phyloP scores from a whole-genome alignment of 1,139 yeast species.

The Geotrichum aggregatum region DNA sequence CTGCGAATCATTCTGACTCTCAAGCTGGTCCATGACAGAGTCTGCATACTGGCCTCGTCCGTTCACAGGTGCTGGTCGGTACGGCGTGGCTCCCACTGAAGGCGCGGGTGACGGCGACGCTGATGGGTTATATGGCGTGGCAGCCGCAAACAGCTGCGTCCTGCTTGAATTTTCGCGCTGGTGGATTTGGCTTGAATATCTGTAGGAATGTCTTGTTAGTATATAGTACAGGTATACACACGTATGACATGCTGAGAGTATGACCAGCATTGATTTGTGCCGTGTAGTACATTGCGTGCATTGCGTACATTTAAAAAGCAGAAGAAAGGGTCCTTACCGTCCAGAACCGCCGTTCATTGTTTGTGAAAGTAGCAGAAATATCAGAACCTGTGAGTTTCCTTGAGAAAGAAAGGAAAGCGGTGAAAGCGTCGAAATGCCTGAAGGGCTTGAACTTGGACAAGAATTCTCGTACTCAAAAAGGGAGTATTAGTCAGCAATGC shows the following conservation, averaged over 20 bases:
- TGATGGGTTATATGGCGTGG: constrained; percentile 32
- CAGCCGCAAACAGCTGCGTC: constrained; percentile 39
- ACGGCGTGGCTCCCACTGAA: constrained; percentile 42
- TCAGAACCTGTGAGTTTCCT: too few relatives aligned
- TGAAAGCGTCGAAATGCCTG: too few relatives aligned
- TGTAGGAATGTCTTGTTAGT: constrained; percentile 11
- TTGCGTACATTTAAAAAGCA: too few relatives aligned
- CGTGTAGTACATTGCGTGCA: too few relatives aligned
- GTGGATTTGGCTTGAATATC: constrained; percentile 33
- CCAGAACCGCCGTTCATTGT: constrained; percentile 8
- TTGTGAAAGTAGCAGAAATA: too few relatives aligned
- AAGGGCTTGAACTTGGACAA: too few relatives aligned
- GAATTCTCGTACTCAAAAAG: too few relatives aligned
- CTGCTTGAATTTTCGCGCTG: constrained; percentile 34
- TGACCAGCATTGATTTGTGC: too few relatives aligned
- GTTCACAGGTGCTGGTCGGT: constrained; percentile 47
- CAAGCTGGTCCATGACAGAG: constrained; percentile 53
- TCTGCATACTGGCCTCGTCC: constrained; percentile 43
- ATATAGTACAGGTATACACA: neutral
- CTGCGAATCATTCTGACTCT: constrained; percentile 80
- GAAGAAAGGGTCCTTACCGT: constrained; percentile 3
- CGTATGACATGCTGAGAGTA: neutral
- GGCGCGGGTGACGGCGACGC: constrained; percentile 9
- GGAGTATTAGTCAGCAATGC: too few relatives aligned
- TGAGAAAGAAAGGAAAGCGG: too few relatives aligned